phyloP scores from a whole-genome alignment of 2,329 filamentous ascomycete genomes.

The Talaromyces islandicus region DNA sequence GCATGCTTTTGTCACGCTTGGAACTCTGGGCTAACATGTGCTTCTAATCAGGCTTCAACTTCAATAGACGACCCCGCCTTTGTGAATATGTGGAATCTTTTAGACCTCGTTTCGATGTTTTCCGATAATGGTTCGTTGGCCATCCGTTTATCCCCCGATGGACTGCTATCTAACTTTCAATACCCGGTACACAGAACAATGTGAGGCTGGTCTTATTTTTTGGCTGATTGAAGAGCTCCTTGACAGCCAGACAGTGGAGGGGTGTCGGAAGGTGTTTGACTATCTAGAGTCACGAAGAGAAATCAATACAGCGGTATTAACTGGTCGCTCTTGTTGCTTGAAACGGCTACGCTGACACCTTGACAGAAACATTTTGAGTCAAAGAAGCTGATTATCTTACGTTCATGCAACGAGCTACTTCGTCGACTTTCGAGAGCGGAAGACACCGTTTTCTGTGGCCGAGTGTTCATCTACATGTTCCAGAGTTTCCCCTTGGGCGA shows the following conservation, averaged over 20 bases:
- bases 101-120: slow-evolving; percentile 84
- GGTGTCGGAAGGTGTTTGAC: slow-evolving; percentile 86
- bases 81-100: slow-evolving; percentile 81
- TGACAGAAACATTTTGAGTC: slow-evolving; percentile 63
- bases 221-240: slow-evolving; percentile 91
- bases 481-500: slow-evolving; percentile 96
- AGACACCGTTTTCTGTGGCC: slow-evolving; percentile 93
- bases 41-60: slow-evolving; percentile 56
- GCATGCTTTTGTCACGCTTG: slow-evolving; percentile 6
- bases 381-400: slow-evolving; percentile 83
- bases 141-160: neutral
- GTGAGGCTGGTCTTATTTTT: slow-evolving; percentile 75
- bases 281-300: slow-evolving; percentile 92
- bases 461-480: slow-evolving; percentile 98
- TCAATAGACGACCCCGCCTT: slow-evolving; percentile 73
- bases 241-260: slow-evolving; percentile 90
- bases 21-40: slow-evolving; percentile 16
- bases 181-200: slow-evolving; percentile 39
- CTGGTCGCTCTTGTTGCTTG: neutral
- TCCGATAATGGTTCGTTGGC: slow-evolving; percentile 66
- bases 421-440: slow-evolving; percentile 89
- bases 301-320: slow-evolving; percentile 66
- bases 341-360: slow-evolving; percentile 16
- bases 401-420: slow-evolving; percentile 92
- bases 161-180: slow-evolving; percentile 10